Evolutionary conservation across 192 early-diverging fungal species (phyloP), one percentile per base, ranked within the genome.

Genomic region (Mortierella alpina): DNA sequence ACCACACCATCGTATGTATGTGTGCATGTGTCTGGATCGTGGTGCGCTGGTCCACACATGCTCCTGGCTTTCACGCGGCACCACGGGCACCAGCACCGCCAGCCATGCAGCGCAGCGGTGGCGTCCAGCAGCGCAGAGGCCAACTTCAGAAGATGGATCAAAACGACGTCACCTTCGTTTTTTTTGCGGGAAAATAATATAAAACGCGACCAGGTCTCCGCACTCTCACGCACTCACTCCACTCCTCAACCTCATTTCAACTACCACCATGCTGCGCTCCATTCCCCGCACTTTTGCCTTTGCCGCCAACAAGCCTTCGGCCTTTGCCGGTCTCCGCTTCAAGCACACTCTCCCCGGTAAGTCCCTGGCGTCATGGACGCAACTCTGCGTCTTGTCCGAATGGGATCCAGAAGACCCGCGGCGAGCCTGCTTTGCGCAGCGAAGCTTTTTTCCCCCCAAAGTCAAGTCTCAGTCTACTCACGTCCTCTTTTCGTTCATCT

Each of bases 281-380:
- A 39, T 72, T 40, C 56, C 76, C 22, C 76, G 76, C 76, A 42
- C 68, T 40, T 73, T 73, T 40, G 56, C 63, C 41, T 17, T 59
- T 18, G 64, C 75, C 63, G 49, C 67, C 59, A 63, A 18, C 76
- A 79, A 67, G 69, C 76, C 76, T 41, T 66, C 69, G 23, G 69
- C 76, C 50, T 72, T 79, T 55, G 64, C 76, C 45, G 69, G 76
- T 44, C 45, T 72, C 10, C 76, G 76, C 48, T 79, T 59, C 69
- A 79, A 79, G 76, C 76, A 79, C 76, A 79, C 76, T 18, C 76
- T 79, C 40, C 76, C 76, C 42, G 56, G 76, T 79, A 79, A 17
- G 69, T 9, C 9, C 6, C 9, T 13, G 31, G 39, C 39, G 1
- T 42, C n/a, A 62, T 58, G 31, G 31, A 31, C 31, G 31, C 10